phyloP scores from a whole-genome alignment of 352 stramenopile species.

The Halophytophthora batemanensis region DNA sequence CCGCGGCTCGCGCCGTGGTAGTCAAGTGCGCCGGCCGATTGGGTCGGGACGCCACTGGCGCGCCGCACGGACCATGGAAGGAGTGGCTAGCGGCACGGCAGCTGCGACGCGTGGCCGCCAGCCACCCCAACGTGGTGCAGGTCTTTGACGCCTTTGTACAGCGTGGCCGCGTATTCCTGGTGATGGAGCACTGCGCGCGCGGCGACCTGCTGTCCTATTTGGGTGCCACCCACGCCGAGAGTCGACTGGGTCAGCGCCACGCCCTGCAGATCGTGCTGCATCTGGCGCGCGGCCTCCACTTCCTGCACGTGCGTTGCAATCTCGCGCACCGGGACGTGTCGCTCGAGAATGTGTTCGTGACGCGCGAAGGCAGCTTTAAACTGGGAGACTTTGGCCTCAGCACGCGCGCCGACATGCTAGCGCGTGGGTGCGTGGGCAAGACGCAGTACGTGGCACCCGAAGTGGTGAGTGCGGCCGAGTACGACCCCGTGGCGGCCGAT shows the following conservation, averaged over 20 bases:
- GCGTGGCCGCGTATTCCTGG: constrained; percentile 30
- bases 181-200: constrained; percentile 56
- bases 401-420: constrained; percentile 18
- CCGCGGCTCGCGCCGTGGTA: constrained; percentile 8
- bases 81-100: constrained; percentile 26
- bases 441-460: constrained; percentile 36
- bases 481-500: constrained; percentile 33
- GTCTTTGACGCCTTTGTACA: constrained; percentile 37
- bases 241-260: constrained; percentile 17
- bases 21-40: constrained; percentile 28
- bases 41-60: constrained; percentile 12
- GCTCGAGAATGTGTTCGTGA: constrained; percentile 61
- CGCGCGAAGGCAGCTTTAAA: constrained; percentile 38
- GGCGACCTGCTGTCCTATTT: constrained; percentile 45
- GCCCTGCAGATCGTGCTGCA: constrained; percentile 30
- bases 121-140: constrained; percentile 38
- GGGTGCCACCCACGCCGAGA: constrained; percentile 17
- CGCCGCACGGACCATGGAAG: constrained; percentile 19
- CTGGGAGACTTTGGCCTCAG: constrained; percentile 55
- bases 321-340: constrained; percentile 55
- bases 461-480: constrained; percentile 22
- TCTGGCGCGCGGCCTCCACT: constrained; percentile 26
- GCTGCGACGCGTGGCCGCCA: constrained; percentile 4
- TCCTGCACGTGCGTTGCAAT: constrained; percentile 25
- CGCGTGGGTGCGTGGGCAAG: constrained; percentile 26